Conservation (phyloP, 352 stramenopile species). For the Lagenidium giganteum region DNA sequence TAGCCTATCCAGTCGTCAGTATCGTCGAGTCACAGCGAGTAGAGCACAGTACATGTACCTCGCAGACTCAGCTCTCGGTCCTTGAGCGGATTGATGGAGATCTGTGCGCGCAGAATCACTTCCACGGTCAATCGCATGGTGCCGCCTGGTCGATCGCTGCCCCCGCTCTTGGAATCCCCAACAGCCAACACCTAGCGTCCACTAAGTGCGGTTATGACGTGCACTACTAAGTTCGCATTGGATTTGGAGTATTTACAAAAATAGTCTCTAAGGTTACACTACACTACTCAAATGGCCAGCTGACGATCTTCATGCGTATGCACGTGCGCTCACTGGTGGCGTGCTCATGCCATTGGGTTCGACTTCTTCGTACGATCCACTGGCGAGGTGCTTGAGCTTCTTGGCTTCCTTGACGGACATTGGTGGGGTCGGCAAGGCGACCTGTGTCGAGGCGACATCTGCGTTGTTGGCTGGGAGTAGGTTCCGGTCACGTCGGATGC, state of each 20-base stretch:
- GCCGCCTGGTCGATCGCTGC: neutral
- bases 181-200: too few relatives aligned
- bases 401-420: conserved; percentile 14
- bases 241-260: conserved; percentile 23
- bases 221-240: conserved; percentile 14
- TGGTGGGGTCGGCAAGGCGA: conserved; percentile 1
- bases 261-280: conserved; percentile 11
- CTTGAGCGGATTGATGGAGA: conserved; percentile 88
- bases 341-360: conserved; percentile 6
- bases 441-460: neutral
- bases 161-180: neutral
- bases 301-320: conserved; percentile 12
- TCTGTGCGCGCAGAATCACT: conserved; percentile 84
- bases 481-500: too few relatives aligned
- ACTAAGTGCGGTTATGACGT: too few relatives aligned
- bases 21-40: conserved; percentile 7
- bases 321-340: conserved; percentile 7
- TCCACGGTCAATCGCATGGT: conserved; percentile 86
- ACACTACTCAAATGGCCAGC: neutral
- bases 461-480: conserved; percentile 1
- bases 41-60: conserved; percentile 33
- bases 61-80: conserved; percentile 91
- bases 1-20: conserved; percentile 56
- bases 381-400: conserved; percentile 20
- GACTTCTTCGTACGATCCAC: conserved; percentile 21